phyloP scores from a whole-genome alignment of 1,284 basidiomycete genomes.

The Cryptococcus sp. region DNA sequence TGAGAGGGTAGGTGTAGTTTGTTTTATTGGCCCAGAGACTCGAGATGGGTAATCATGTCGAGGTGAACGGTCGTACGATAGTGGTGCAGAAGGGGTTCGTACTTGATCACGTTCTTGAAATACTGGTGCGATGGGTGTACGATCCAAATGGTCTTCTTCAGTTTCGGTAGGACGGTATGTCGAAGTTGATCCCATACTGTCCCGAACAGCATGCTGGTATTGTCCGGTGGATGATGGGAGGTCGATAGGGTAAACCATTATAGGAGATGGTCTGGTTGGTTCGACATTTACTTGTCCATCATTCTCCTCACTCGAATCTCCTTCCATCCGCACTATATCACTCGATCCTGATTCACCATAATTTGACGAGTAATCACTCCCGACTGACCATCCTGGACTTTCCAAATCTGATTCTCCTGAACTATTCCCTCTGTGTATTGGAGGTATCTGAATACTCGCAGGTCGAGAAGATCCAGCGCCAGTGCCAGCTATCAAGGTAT shows the following conservation, averaged over 20 bases:
- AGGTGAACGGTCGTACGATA: not conserved
- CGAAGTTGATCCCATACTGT: conserved; percentile 12
- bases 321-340: not conserved
- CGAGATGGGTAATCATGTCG: not conserved
- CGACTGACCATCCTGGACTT: conserved; percentile 6
- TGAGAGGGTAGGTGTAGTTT: not conserved
- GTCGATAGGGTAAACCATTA: not conserved
- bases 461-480: not conserved
- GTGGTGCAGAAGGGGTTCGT: not conserved
- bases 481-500: not conserved
- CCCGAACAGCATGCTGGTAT: not conserved
- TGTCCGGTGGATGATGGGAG: not conserved
- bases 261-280: not conserved
- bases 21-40: not conserved
- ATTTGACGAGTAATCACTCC: conserved; percentile 2
- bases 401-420: not conserved
- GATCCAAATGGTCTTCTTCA: conserved; percentile 1
- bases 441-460: not conserved
- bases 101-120: conserved; percentile 6
- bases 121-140: conserved; percentile 12
- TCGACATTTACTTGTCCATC: not conserved
- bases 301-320: not conserved
- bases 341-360: not conserved
- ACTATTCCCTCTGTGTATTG: not conserved
- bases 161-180: conserved; percentile 7